Base-by-base conservation (phyloP, 2,329 filamentous ascomycete genomes). In the Aspergillus sp. region DNA sequence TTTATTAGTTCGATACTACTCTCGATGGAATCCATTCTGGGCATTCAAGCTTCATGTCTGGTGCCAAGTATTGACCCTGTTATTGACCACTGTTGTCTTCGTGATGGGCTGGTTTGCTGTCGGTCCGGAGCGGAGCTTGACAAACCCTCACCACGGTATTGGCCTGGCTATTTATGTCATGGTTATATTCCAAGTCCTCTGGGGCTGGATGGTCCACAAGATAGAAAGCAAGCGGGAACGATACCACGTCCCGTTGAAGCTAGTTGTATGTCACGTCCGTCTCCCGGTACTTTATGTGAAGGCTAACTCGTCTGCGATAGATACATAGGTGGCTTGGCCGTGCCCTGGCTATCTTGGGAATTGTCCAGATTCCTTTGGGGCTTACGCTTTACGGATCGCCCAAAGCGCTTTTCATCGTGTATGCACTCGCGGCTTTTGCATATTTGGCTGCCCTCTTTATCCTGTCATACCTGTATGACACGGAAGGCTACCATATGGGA, bases 321-420 rank as follows among this genome's bases (percentile, higher is more conserved):
- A 59, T 96, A 26, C 91, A 98, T 62, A 82, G 88, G 53, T 95
- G 91, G 86, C 63, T 83, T 12, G 91, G 91, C 12, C 72, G 88
- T 36, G 65, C 74, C 1, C 76, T 89, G 47, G 81, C 83, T 2
- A 61, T 96, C 12, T 67, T 98, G 3, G 91, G 85, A 1, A 78
- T 96, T 43, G 73, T 80, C 3, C 91, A 98, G 55, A 76, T 98
- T 8, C 82, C 91, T 0, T 69, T 98, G 1, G 91, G 91, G 0
- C 68, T 98, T 29, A 88, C 88, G 0, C 69, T 98, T 1, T 98
- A 95, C 51, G 91, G 91, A 4, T 94, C 88, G 17, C 89, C 91
- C 4, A 77, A 81, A 49, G 75, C 73, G 24, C 71, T 88, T 3
- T 98, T 96, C 56, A 78, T 98, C 32, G 67, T 96, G 3, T 98